A percentile compares a stretch with the other conserved stretches of the same genome.
Evolutionary conservation across 345 rosid genomes (phyloP).

Genomic region (Stellera chamaejasme): DNA sequence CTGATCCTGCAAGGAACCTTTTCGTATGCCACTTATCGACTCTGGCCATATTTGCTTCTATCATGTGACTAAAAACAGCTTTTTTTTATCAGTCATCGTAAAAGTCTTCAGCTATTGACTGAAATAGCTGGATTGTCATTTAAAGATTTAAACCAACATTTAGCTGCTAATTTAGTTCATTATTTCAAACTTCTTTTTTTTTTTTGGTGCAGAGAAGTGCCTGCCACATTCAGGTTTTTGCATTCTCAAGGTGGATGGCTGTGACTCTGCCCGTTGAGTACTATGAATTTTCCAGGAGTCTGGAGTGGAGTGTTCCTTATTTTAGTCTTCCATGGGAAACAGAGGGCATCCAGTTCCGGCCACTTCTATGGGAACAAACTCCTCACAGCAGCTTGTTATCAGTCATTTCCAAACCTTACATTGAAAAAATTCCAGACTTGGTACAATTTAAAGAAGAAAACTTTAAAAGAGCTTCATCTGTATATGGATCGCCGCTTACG

Average conservation of each 20-base stretch:
- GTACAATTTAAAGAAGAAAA: conserved; percentile 19
- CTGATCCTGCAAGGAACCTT: conserved; percentile 71
- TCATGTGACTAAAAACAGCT: too few species aligned
- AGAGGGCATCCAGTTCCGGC: conserved; percentile 36
- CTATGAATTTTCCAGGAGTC: conserved; percentile 57
- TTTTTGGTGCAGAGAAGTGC: conserved; percentile 54
- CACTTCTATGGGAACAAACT: conserved; percentile 49
- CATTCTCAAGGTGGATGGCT: conserved; percentile 78
- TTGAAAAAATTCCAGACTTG: conserved; percentile 14
- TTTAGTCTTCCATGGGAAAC: conserved; percentile 89
- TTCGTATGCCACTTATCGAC: conserved; percentile 44
- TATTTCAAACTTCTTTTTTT: conserved; percentile 6
- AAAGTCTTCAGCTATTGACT: background rate
- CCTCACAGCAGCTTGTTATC: conserved; percentile 38
- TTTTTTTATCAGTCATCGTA: background rate
- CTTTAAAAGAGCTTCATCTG: conserved; percentile 28
- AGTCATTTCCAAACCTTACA: conserved; percentile 22
- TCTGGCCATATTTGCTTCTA: too few species aligned
- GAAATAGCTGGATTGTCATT: background rate
- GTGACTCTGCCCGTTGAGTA: conserved; percentile 62
- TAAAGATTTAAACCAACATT: background rate
- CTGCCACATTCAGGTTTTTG: conserved; percentile 86
- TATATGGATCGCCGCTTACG: conserved; percentile 66
- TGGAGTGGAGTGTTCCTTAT: conserved; percentile 90
- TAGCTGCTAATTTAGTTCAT: background rate